A percentile compares a stretch with the other conserved stretches of the same genome.
Conservation (phyloP, 805 yeast genomes). For the Starmerella apis region DNA sequence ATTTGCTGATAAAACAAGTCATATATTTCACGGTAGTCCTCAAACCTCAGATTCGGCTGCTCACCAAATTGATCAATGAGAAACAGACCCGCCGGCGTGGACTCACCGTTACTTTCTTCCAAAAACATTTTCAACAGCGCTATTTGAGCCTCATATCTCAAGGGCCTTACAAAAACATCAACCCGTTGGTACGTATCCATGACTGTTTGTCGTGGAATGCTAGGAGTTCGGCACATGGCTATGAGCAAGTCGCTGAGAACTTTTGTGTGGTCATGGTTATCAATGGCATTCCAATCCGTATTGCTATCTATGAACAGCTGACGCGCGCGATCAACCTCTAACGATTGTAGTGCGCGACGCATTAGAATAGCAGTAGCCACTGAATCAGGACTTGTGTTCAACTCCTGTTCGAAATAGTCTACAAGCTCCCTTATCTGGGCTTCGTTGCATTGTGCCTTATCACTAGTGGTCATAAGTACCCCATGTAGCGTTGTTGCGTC, state of each 20-base stretch:
- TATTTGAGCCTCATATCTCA: slow-evolving; percentile 35
- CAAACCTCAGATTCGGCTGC: slow-evolving; percentile 25
- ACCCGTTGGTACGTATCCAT: slow-evolving; percentile 37
- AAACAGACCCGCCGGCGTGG: slow-evolving; percentile 32
- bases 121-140: slow-evolving; percentile 35
- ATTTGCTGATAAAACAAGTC: slow-evolving; percentile 40
- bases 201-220: slow-evolving; percentile 26
- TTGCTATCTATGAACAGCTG: slow-evolving; percentile 35
- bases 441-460: slow-evolving; percentile 26
- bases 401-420: slow-evolving; percentile 30
- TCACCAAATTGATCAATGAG: slow-evolving; percentile 38
- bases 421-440: slow-evolving; percentile 24
- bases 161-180: slow-evolving; percentile 33
- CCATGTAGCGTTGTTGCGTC: slow-evolving; percentile 27
- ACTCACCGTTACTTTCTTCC: slow-evolving; percentile 33
- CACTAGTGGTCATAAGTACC: slow-evolving; percentile 26
- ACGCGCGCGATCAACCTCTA: slow-evolving; percentile 30
- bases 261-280: slow-evolving; percentile 20
- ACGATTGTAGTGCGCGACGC: slow-evolving; percentile 28
- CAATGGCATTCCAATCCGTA: slow-evolving; percentile 38
- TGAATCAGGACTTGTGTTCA: slow-evolving; percentile 33
- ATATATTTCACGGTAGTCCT: slow-evolving; percentile 33
- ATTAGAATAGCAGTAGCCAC: slow-evolving; percentile 34
- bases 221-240: slow-evolving; percentile 27
- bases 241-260: slow-evolving; percentile 29